Base-by-base conservation (phyloP, 2,329 filamentous ascomycete species). In the Penicillium sp. region DNA sequence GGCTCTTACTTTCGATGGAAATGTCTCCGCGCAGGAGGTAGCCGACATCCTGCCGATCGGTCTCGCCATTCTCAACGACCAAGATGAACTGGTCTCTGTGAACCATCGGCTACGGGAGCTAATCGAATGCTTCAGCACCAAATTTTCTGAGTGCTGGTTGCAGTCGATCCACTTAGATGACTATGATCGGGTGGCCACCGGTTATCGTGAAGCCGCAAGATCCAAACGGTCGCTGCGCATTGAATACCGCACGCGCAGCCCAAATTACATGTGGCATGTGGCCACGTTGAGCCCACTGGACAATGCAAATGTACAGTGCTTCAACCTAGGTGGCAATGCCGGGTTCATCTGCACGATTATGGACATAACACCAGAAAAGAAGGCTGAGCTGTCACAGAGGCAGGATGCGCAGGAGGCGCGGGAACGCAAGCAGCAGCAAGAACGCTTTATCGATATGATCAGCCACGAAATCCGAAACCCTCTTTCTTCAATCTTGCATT, bases 361-460 rank as follows among this genome's bases (percentile, higher is more conserved):
- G 0, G 89, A 95, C 65, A 95, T 95, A 59, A 91, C 88, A 18
- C 84, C 88, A 53, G 89, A 94, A 68, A 95, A 95, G 70, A 88
- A 87, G 79, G 90, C 90, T 2, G 90, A 94, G 71, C 85, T 87
- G 44, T 85, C 91, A 34, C 89, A 95, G 70, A 90, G 83, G 64
- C 82, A 86, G 42, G n/a, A n/a, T 54, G 88, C 89, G 66, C 85
- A 92, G 65, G 90, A 94, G 68, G 91, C 90, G 0, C 84, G 92
- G 2, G 88, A 93, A 68, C 80, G 92, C 56, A 94, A 94, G 71
- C 79, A 84, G 24, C 85, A 88, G 66, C 90, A 93, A 66, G 88
- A 92, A 63, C 89, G 89, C 58, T 92, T 92, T 63, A 90, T 92
- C 64, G 89, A 91, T 69, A 90, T 90, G 58, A 83, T 80, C 4